Evolutionary conservation across 2,329 filamentous ascomycete species (phyloP), one percentile per base, ranked within the genome.

Genomic region (Thelonectria discophora): DNA sequence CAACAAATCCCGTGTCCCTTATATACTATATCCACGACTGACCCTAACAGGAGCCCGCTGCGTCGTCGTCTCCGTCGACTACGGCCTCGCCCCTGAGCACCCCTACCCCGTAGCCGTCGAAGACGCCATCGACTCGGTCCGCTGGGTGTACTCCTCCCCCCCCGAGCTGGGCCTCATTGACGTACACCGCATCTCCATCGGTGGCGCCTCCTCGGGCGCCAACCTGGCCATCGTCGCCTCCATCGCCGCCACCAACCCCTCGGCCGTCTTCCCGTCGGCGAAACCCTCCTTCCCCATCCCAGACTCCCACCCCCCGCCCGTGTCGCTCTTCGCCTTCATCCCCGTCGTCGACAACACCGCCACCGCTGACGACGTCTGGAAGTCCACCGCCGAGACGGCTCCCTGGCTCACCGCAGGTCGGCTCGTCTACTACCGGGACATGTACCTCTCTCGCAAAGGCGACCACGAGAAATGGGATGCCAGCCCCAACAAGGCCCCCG

Each of bases 281-380:
- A 61, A 47, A 3, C 67, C 67, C 4, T 66, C 63, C 32, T 49
- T 69, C 11, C 21, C 58, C 17, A 63, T 58, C 15, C 53, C 21
- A 5, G 43, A 59, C n/a, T 4, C 42, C 9, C 43, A 60, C 2
- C 60, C 59, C 27, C 58, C 5, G 27, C 27, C 54, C 27, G 48
- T 50, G 7, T 68, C 65, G 5, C 30, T 72, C 3, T 46, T 73
- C 2, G 58, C 73, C 1, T 69, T 77, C 24, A 69, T 74, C 20
- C 75, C 76, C 1, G 75, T 77, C 7, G 68, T 77, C 6, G 75
- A 77, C 60, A 77, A 74, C 52, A 75, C 73, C 2, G 74, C 75
- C 4, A 76, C 74, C 11, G 51, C 57, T 13, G 50, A 69, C 21
- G 58, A 60, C 5, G 58, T 65, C n/a, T 72, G 69, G 69, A 72